A percentile compares a stretch with the other conserved stretches of the same genome.
Conservation (phyloP, 306 rosid genomes). For the Echinosophora koreensis region DNA sequence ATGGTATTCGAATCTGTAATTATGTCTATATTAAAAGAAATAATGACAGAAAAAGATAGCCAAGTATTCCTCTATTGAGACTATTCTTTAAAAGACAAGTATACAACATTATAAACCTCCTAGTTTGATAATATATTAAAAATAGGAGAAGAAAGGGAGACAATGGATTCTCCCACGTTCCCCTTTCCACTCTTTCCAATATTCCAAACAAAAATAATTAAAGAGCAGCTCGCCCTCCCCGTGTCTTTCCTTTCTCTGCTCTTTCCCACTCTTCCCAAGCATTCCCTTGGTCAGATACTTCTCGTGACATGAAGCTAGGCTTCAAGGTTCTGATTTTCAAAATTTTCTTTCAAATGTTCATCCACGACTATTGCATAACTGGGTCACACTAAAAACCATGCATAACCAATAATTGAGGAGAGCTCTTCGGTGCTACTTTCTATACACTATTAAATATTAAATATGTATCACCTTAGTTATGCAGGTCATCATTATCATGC, state of each 20-base stretch:
- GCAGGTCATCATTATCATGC: not conserved
- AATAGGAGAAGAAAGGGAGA: not conserved
- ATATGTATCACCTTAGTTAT: not conserved
- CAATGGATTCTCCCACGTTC: not conserved
- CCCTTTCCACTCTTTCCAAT: not conserved
- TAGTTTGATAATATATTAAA: constrained; percentile 1
- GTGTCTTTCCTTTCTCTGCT: not conserved
- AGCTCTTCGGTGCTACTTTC: not conserved
- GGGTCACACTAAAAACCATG: constrained; percentile 3
- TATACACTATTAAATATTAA: not conserved
- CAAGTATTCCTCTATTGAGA: not conserved
- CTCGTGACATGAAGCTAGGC: not conserved
- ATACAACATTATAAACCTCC: not conserved
- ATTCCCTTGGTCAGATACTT: not conserved
- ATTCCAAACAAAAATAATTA: not conserved
- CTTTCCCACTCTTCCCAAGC: not conserved
- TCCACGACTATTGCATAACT: constrained; percentile 8
- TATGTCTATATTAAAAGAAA: not conserved
- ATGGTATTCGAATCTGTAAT: not conserved
- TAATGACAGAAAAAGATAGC: not conserved
- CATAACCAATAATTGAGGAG: not conserved
- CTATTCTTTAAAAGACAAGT: constrained; percentile 27
- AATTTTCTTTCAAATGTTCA: not conserved
- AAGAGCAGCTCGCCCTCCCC: not conserved
- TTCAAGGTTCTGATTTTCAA: not conserved